Base-by-base conservation (phyloP, 495 filamentous ascomycete genomes). In the Diplogelasinospora grovesii region DNA sequence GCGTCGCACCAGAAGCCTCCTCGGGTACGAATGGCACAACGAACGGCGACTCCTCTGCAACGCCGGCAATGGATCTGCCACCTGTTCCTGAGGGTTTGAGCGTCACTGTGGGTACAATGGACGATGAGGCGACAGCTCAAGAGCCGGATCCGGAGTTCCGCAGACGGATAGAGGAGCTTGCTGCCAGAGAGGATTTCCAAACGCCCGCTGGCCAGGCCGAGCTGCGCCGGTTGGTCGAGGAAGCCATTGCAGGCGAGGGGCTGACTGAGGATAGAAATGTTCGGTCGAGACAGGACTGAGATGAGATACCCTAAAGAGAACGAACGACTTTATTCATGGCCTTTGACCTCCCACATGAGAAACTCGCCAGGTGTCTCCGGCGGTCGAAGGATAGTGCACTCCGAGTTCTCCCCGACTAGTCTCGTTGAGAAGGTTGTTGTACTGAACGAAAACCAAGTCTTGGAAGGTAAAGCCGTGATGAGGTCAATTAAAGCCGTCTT, bases 81-180 rank as follows among this genome's bases (percentile, higher is more conserved):
- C 73, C 78, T 0, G 59, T 81, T 5, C 85, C 85, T 0, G 69
- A 77, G 22, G 85, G 84, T 19, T 63, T 90, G 43, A 66, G 70
- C 35, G 59, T 90, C 26, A 81, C 79, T 29, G 46, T 89, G 45
- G 81, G 79, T 16, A 78, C 78, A 14, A 75, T 85, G 59, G 69
- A 74, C 4, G 79, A 83, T 36, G 76, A 81, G 37, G 70, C 69
- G 8, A 64, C 67, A 23, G 74, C 73, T 5, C 62, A 63, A 34
- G 67, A 74, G 39, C 63, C 71, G 23, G 85, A 90, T 54, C 78
- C 83, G 3, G 85, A 81, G 36, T 79, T 90, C 43, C 75, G 79
- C 50, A 67, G 77, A 37, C 65, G 81, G 41, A 89, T 93, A 54
- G 85, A 90, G 46, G 76, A 88, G 54, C 59, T 90, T 47, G 83